These are phyloP conservation scores for Nasturtium officinale DNA, from an alignment of 345 rosid species.

Conservation along the genomic window DNA sequence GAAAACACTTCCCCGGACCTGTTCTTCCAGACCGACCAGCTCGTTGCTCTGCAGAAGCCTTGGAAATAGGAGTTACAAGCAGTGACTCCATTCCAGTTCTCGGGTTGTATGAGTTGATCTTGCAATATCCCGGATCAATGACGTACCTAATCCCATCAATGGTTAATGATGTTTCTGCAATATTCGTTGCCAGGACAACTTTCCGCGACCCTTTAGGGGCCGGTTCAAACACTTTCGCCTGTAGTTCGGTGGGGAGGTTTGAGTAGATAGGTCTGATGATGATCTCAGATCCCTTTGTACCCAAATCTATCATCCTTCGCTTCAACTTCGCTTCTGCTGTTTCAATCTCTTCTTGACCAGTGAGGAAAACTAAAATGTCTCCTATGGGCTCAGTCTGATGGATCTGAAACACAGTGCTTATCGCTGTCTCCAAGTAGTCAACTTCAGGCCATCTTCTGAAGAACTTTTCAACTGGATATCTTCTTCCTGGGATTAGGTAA, in stretches of 20 bases:
- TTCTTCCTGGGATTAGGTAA: conserved; percentile 88
- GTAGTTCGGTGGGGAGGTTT: conserved; percentile 87
- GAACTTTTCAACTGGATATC: conserved; percentile 84
- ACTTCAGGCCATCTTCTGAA: conserved; percentile 74
- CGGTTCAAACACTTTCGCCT: conserved; percentile 88
- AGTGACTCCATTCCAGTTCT: conserved; percentile 94
- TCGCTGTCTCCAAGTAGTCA: conserved; percentile 81
- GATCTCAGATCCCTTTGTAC: conserved; percentile 80
- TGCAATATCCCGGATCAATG: conserved; percentile 85
- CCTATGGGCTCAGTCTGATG: conserved; percentile 73
- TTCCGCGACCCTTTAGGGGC: conserved; percentile 90
- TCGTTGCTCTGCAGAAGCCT: conserved; percentile 95
- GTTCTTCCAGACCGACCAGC: conserved; percentile 97
- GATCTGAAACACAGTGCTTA: conserved; percentile 83
- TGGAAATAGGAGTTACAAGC: conserved; percentile 80
- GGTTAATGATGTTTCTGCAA: conserved; percentile 91
- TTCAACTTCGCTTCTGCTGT: conserved; percentile 78
- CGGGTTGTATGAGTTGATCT: conserved; percentile 89
- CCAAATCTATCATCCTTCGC: conserved; percentile 68
- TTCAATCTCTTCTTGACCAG: conserved; percentile 99
- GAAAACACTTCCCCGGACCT: conserved; percentile 91
- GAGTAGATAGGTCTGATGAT: conserved; percentile 93
- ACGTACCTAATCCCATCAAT: conserved; percentile 90
- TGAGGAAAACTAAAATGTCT: conserved; percentile 81
- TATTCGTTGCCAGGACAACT: conserved; percentile 92